These are phyloP conservation scores for Acanthamoeba quina DNA, from an alignment of 208 protist species.

Conservation along the genomic window DNA sequence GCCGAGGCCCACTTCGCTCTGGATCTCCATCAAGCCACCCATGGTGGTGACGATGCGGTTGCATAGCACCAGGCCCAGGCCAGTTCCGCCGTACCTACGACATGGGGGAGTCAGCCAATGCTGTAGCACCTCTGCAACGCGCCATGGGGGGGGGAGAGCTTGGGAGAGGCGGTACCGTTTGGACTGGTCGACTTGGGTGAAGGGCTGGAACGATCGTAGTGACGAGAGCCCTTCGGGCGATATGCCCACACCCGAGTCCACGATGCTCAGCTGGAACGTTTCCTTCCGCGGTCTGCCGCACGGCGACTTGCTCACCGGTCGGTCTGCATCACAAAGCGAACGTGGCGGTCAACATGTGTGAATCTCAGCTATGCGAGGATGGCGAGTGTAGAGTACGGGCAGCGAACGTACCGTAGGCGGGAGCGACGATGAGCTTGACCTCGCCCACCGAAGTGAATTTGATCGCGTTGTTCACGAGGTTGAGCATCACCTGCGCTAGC, in stretches of 20 bases:
- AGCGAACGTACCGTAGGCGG: not conserved
- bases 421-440: constrained; percentile 40
- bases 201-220: constrained; percentile 42
- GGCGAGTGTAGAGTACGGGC: not conserved
- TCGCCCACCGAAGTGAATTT: constrained; percentile 66
- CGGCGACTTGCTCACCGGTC: not conserved
- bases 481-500: constrained; percentile 61
- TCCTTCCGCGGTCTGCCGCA: not conserved
- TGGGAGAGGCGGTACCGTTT: not conserved
- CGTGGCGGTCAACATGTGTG: not conserved
- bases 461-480: constrained; percentile 74
- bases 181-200: constrained; percentile 53
- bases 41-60: constrained; percentile 59
- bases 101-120: not conserved
- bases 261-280: constrained; percentile 44
- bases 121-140: not conserved
- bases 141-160: not conserved
- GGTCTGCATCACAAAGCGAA: not conserved
- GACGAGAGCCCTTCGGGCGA: not conserved
- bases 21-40: constrained; percentile 46
- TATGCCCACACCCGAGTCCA: constrained; percentile 66
- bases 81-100: constrained; percentile 44
- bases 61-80: constrained; percentile 64
- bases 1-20: constrained; percentile 5
- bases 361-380: not conserved